A percentile compares a stretch with the other conserved stretches of the same genome.
phyloP scores from a whole-genome alignment of 192 early-diverging fungal species.

The Diversispora epigaea region DNA sequence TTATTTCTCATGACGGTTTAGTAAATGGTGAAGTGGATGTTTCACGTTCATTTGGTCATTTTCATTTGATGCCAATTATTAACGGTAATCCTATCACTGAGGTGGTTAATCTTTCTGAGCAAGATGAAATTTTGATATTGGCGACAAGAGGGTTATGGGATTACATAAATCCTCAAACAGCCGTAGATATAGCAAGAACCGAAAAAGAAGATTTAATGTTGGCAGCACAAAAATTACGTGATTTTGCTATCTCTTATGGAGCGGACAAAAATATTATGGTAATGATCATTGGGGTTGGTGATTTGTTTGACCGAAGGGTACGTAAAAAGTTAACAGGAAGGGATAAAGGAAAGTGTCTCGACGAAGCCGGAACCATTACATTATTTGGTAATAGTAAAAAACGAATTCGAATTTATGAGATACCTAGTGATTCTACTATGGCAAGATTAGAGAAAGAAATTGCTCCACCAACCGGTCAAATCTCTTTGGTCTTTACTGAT shows the following conservation, averaged over 20 bases:
- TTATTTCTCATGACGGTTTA: slow-evolving; percentile 70
- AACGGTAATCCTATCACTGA: slow-evolving; percentile 83
- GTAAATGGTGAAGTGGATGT: slow-evolving; percentile 76
- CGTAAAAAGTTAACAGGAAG: slow-evolving; percentile 32
- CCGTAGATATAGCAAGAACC: slow-evolving; percentile 82
- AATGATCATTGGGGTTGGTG: slow-evolving; percentile 84
- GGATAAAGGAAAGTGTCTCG: slow-evolving; percentile 31
- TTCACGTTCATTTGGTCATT: slow-evolving; percentile 85
- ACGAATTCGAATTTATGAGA: slow-evolving; percentile 46
- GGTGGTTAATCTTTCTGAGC: slow-evolving; percentile 69
- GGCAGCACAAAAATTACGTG: slow-evolving; percentile 78
- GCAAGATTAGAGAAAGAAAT: slow-evolving; percentile 64
- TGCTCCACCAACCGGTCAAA: slow-evolving; percentile 75
- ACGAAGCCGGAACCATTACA: slow-evolving; percentile 33
- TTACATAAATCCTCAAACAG: slow-evolving; percentile 72
- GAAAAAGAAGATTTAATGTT: slow-evolving; percentile 73
- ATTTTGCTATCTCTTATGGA: slow-evolving; percentile 82
- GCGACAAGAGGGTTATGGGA: slow-evolving; percentile 77
- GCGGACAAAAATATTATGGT: slow-evolving; percentile 79
- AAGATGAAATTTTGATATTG: slow-evolving; percentile 80
- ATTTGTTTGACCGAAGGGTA: slow-evolving; percentile 61
- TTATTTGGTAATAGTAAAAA: slow-evolving; percentile 31
- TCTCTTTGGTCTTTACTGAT: slow-evolving; percentile 90
- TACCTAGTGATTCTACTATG: slow-evolving; percentile 56
- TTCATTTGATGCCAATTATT: slow-evolving; percentile 74